A percentile compares a stretch with the other conserved stretches of the same genome.
Conservation (phyloP, 371 early-diverging fungal species). For the Mucor racemosus region DNA sequence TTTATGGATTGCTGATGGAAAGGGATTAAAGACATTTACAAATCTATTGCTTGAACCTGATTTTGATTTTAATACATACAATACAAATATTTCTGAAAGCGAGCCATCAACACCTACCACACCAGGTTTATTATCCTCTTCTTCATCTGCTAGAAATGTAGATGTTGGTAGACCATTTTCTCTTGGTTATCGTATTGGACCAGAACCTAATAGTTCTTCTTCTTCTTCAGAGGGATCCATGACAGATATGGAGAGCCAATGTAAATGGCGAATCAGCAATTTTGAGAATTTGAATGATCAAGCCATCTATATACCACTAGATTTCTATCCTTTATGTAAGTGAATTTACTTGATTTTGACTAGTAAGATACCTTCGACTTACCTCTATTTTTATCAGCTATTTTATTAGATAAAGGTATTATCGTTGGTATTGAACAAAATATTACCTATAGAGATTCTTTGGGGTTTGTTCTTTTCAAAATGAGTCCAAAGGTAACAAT, state of each 20-base stretch:
- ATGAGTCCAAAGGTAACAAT: slow-evolving; percentile 68
- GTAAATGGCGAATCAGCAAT: slow-evolving; percentile 47
- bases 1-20: slow-evolving; percentile 78
- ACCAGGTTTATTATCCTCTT: slow-evolving; percentile 32
- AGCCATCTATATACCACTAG: slow-evolving; percentile 65
- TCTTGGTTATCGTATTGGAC: slow-evolving; percentile 39
- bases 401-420: slow-evolving; percentile 75
- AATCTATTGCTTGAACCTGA: slow-evolving; percentile 49
- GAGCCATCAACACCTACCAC: slow-evolving; percentile 50
- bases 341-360: neutral
- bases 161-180: slow-evolving; percentile 46
- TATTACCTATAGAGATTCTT: slow-evolving; percentile 56
- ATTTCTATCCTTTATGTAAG: slow-evolving; percentile 83
- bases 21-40: slow-evolving; percentile 62
- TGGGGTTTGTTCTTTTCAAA: slow-evolving; percentile 68
- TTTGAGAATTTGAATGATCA: slow-evolving; percentile 35
- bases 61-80: slow-evolving; percentile 34
- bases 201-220: slow-evolving; percentile 21
- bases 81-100: slow-evolving; percentile 31
- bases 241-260: slow-evolving; percentile 1
- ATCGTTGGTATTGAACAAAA: slow-evolving; percentile 81
- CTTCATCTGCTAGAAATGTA: slow-evolving; percentile 10
- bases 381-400: slow-evolving; percentile 53
- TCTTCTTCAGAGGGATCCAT: slow-evolving; percentile 1
- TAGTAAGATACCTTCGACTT: neutral